Evolutionary conservation across 257 asterid species (phyloP), one percentile per base, ranked within the genome.

Genomic region (Verbena officinalis): DNA sequence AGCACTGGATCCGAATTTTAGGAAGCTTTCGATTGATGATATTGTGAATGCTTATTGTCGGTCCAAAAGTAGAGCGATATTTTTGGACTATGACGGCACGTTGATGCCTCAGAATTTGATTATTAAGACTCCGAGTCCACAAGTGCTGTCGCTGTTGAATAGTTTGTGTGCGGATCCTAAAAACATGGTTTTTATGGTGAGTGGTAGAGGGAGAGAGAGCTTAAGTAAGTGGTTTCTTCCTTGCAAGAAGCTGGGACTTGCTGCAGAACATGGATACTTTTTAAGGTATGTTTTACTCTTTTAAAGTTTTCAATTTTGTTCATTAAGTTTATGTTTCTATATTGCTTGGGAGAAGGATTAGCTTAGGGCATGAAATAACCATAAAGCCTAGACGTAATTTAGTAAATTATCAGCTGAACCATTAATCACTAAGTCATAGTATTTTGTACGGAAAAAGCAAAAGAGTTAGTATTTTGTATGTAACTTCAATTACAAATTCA

Each of bases 251-350:
- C 78, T 89, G 42, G 96, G 96, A 23, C 86, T 89, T 71, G 95
- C 96, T 46, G 96, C 95, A 4, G 96, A 89, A 72, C 96, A 89
- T 77, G 96, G 96, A 64, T 89, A 82, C 78, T 89, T 82, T 62
- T 55, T 86, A 71, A 86, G 96, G 96, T 89, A 49, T 68, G 65
- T 19, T 40, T 56, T 34, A 42, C 57, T 44, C 9, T 27, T 2
- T 56, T 59, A 39, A 61, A 5, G 19, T 14, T 45, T 61, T n/a
- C n/a, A n/a, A n/a, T n/a, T n/a, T n/a, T n/a, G n/a, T n/a, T n/a
- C n/a, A n/a, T n/a, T n/a, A n/a, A n/a, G n/a, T n/a, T n/a, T n/a
- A n/a, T 5, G 42, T 23, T 46, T 12, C 36, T 60, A 1, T 53
- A 33, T 31, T 43, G 45, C 38, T 30, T 14, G 9, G 45, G 45